phyloP scores from a whole-genome alignment of 495 filamentous ascomycete species.

The Penicillium angulare region DNA sequence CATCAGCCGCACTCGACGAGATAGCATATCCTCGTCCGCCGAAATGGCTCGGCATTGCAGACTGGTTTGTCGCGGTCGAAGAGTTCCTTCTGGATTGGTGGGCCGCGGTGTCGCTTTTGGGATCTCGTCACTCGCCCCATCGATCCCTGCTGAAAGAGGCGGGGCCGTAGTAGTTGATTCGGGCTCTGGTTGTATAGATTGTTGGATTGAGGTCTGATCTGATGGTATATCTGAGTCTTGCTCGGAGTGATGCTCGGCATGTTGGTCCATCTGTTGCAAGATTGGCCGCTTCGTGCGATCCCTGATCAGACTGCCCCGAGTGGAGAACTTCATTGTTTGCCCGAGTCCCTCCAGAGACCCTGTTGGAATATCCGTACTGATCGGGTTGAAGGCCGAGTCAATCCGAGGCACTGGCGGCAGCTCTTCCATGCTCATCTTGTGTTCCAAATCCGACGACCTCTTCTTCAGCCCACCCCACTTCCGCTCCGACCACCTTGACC shows the following conservation, averaged over 20 bases:
- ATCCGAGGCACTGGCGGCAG: conserved; percentile 35
- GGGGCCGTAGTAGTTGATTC: conserved; percentile 1
- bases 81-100: conserved; percentile 31
- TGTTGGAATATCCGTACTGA: conserved; percentile 58
- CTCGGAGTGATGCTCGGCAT: conserved; percentile 1
- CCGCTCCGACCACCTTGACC: conserved; percentile 46
- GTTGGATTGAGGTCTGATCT: conserved; percentile 3
- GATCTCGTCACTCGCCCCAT: conserved; percentile 22
- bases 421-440: conserved; percentile 25
- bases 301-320: conserved; percentile 49
- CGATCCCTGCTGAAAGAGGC: conserved; percentile 8
- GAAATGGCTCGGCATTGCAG: conserved; percentile 49
- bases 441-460: conserved; percentile 37
- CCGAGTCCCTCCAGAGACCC: conserved; percentile 51
- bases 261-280: conserved; percentile 18
- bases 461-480: conserved; percentile 41
- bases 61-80: conserved; percentile 36
- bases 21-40: conserved; percentile 80
- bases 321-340: conserved; percentile 57
- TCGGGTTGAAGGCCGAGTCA: conserved; percentile 48
- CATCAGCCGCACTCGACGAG: conserved; percentile 86
- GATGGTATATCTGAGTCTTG: neutral
- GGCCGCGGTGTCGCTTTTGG: conserved; percentile 41
- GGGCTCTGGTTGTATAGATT: conserved; percentile 1
- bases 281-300: conserved; percentile 22